Evolutionary conservation across 2,329 filamentous ascomycete genomes (phyloP).

Genomic region (Immersiporthe knoxdaviesiana): DNA sequence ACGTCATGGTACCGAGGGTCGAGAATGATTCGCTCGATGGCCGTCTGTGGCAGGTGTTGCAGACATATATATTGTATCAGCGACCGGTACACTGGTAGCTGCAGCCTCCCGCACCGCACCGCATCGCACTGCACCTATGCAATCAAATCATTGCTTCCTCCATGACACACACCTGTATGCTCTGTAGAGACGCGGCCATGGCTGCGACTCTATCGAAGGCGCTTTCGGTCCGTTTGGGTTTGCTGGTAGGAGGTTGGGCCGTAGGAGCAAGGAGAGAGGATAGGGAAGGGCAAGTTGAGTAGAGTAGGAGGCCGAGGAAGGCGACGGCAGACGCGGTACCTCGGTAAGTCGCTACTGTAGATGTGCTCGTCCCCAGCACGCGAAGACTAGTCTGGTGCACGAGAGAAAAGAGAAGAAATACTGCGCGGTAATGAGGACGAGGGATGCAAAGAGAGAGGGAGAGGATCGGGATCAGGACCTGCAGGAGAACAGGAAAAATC

Average conservation of each 20-base stretch:
- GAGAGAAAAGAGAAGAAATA: neutral
- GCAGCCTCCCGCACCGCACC: neutral
- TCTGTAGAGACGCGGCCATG: constrained; percentile 26
- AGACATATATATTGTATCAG: neutral
- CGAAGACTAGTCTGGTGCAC: neutral
- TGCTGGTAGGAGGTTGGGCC: neutral
- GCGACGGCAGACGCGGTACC: neutral
- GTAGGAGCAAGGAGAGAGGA: neutral
- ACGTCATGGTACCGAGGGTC: constrained; percentile 85
- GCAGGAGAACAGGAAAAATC: neutral
- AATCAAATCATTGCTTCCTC: neutral
- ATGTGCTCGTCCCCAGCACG: neutral
- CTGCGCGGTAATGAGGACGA: neutral
- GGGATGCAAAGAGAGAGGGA: neutral
- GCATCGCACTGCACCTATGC: neutral
- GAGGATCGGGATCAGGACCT: neutral
- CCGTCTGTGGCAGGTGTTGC: constrained; percentile 53
- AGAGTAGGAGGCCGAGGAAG: neutral
- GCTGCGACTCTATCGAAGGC: neutral
- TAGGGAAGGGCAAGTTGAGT: neutral
- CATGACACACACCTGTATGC: constrained; percentile 24
- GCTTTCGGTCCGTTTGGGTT: neutral
- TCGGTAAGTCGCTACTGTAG: neutral
- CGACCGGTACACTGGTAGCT: too few relatives aligned
- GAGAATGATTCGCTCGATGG: constrained; percentile 75